Conservation (phyloP, 306 rosid species). For the Delonix regia region DNA sequence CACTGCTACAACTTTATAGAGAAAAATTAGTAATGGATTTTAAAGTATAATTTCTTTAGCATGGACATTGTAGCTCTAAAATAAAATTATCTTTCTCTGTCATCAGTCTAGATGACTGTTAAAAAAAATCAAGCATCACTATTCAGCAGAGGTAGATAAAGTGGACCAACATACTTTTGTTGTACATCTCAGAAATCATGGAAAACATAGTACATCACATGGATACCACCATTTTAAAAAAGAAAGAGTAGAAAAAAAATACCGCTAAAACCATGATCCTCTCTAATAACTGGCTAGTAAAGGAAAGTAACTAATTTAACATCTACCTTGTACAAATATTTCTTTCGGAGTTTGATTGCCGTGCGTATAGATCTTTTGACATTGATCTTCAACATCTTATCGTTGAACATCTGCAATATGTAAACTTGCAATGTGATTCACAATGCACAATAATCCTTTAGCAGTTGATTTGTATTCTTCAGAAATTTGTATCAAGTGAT, state of each 20-base stretch:
- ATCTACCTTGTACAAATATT: conserved; percentile 82
- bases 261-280: conserved; percentile 23
- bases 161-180: neutral
- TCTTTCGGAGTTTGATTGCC: conserved; percentile 86
- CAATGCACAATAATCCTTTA: conserved; percentile 17
- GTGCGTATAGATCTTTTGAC: conserved; percentile 74
- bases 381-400: conserved; percentile 76
- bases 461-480: conserved; percentile 6
- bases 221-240: conserved; percentile 14
- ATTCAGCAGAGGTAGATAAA: conserved; percentile 32
- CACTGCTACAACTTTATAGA: neutral
- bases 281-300: conserved; percentile 15
- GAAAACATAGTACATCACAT: conserved; percentile 10
- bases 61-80: neutral
- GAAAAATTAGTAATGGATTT: conserved; percentile 26
- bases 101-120: neutral
- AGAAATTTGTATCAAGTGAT: neutral
- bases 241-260: neutral
- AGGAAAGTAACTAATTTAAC: conserved; percentile 28
- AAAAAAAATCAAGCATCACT: conserved; percentile 34
- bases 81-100: conserved; percentile 3
- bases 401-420: conserved; percentile 79
- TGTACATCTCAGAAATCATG: conserved; percentile 9
- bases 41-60: neutral
- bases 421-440: conserved; percentile 30